Base-by-base conservation (phyloP, 371 early-diverging fungal genomes). In the Conidiobolus incongruus region DNA sequence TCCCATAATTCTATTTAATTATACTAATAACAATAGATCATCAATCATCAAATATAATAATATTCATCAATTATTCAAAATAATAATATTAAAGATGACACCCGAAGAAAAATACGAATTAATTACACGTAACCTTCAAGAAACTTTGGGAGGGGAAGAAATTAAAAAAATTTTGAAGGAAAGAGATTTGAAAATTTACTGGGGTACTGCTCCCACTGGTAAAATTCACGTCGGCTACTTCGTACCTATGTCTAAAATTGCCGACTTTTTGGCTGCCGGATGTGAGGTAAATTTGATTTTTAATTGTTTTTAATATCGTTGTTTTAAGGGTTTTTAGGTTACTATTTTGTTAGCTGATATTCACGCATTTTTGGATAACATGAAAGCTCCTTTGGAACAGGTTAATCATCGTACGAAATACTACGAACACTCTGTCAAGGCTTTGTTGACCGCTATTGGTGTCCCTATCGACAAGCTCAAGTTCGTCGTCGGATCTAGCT, bases 151-250 rank as follows among this genome's bases (percentile, higher is more conserved):
- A 45, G 75, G 59, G 15, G 93, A 87, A 28, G 77, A 88, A 53
- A 71, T 99, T 36, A 72, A 79, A 51, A 67, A 78, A 49, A 70
- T 91, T 40, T 70, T 98, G 16, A 62, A 60, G 2, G 85, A 90
- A 57, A 75, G 98, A 43, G 84, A 93, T 59, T 60, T 97, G 30
- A 85, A 77, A 49, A 61, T 99, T 53, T 99, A 99, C 75, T 99
- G 98, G 98, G 99, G 99, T 37, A 97, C 98, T 22, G 98, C 99
- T 16, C 81, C 97, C 5, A 98, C 99, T 2, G 99, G 99, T 46
- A 80, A 76, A 57, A 95, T 95, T 21, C 99, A 99, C 57, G 72
- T 99, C 52, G 99, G 89, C 40, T 98, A 99, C 72, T 95, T 91
- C 72, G 88, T 98, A 6, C 83, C 98, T 11, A 81, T 99, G 77